phyloP scores from a whole-genome alignment of 2,329 filamentous ascomycete species.

The Triangularia verruculosa region DNA sequence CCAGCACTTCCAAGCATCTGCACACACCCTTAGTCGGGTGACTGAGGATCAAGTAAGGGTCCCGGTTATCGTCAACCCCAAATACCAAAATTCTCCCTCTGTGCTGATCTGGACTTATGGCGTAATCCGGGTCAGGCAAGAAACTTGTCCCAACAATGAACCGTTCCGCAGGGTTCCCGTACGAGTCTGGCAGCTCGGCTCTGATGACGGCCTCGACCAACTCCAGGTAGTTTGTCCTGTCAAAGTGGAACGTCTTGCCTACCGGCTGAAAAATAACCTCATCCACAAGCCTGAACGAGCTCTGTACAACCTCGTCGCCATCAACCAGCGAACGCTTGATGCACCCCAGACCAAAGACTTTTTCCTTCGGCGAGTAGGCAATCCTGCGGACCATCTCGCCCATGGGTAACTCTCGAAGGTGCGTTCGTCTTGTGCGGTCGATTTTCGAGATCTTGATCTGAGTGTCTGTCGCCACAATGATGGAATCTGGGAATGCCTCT shows the following conservation, averaged over 20 bases:
- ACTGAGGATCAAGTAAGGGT: conserved; percentile 68
- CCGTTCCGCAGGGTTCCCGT: conserved; percentile 62
- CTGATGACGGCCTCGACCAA: conserved; percentile 82
- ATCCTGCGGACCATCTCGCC: conserved; percentile 82
- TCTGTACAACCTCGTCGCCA: conserved; percentile 72
- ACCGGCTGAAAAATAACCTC: conserved; percentile 82
- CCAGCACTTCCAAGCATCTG: conserved; percentile 71
- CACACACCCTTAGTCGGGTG: conserved; percentile 75
- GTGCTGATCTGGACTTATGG: conserved; percentile 36
- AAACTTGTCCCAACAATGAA: conserved; percentile 92
- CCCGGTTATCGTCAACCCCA: conserved; percentile 72
- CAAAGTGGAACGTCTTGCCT: conserved; percentile 63
- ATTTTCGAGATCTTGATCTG: conserved; percentile 78
- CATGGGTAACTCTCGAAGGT: conserved; percentile 77
- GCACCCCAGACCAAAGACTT: conserved; percentile 82
- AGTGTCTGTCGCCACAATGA: conserved; percentile 73
- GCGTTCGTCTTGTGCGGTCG: conserved; percentile 81
- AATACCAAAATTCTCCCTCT: conserved; percentile 80
- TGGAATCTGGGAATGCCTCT: conserved; percentile 73
- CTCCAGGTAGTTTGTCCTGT: conserved; percentile 53
- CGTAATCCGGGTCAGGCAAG: conserved; percentile 57
- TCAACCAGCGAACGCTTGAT: conserved; percentile 69
- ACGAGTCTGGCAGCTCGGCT: conserved; percentile 62
- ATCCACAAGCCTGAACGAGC: conserved; percentile 85
- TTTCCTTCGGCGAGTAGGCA: conserved; percentile 75